phyloP scores from a whole-genome alignment of 139 green algal genomes.

The Mesotaenium endlicherianum region DNA sequence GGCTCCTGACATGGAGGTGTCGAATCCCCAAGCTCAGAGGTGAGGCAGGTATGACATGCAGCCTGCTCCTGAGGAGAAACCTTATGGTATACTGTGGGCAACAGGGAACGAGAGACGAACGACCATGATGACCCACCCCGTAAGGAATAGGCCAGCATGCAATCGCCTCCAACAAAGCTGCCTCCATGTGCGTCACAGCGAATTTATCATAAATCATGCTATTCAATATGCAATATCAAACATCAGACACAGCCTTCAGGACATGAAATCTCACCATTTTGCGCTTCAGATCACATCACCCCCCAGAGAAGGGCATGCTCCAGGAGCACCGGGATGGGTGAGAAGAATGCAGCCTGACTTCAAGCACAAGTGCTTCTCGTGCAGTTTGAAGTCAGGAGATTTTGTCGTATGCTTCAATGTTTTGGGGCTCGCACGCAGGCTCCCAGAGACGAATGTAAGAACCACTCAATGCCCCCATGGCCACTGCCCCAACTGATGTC shows the following conservation, averaged over 20 bases:
- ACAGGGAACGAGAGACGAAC: constrained; percentile 5
- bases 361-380: not conserved
- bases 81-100: constrained; percentile 6
- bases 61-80: no score
- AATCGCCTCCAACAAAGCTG: constrained; percentile 3
- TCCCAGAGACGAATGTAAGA: not conserved
- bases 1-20: no score
- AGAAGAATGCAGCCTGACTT: not conserved
- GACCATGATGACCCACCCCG: not conserved
- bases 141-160: not conserved
- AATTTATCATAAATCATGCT: not conserved
- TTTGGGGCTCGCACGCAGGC: constrained; percentile 14
- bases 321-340: no score
- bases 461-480: not conserved
- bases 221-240: not conserved
- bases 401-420: constrained; percentile 4
- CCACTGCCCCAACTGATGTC: not conserved
- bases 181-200: not conserved
- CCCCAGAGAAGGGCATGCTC: no score
- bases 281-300: not conserved
- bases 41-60: no score
- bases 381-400: not conserved
- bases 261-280: not conserved
- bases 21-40: no score
- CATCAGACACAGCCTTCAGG: not conserved